Evolutionary conservation across 1,284 basidiomycete genomes (phyloP).

Genomic region (Sutorius eximius): DNA sequence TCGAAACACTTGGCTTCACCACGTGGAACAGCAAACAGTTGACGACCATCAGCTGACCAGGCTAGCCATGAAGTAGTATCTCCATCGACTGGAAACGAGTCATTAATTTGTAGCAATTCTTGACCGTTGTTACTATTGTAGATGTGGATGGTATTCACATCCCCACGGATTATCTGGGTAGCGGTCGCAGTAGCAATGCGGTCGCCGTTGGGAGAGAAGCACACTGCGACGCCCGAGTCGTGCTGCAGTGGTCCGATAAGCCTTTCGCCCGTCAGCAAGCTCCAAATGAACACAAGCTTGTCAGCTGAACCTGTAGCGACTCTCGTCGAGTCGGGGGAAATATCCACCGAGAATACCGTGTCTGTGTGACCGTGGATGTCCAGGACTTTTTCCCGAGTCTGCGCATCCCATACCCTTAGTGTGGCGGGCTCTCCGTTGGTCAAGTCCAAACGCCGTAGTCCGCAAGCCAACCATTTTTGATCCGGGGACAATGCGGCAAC

Average conservation of each 20-base stretch:
- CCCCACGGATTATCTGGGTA: background rate
- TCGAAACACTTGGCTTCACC: background rate
- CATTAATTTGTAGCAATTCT: background rate
- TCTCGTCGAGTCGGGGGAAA: constrained; percentile 3
- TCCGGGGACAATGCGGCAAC: constrained; percentile 6
- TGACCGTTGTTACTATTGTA: background rate
- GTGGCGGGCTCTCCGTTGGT: no score
- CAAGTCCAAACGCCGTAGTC: background rate
- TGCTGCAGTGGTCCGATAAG: background rate
- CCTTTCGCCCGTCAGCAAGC: background rate
- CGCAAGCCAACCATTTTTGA: constrained; percentile 9
- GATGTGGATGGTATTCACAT: background rate
- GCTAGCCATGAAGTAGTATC: background rate
- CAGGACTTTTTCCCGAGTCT: background rate
- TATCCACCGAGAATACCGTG: background rate
- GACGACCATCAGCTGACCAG: background rate
- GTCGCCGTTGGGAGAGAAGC: background rate
- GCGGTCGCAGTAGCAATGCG: constrained; percentile 4
- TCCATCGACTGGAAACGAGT: background rate
- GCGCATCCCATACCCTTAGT: background rate
- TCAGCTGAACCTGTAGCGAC: background rate
- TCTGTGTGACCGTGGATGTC: constrained; percentile 24
- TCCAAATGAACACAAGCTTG: constrained; percentile 1
- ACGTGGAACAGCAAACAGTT: background rate
- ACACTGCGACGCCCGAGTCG: background rate